Percentiles rank a stretch among this genome's conserved stretches.
These are phyloP conservation scores for Porphyra umbilicalis DNA, from an alignment of 31 red algal genomes.

Conservation along the genomic window DNA sequence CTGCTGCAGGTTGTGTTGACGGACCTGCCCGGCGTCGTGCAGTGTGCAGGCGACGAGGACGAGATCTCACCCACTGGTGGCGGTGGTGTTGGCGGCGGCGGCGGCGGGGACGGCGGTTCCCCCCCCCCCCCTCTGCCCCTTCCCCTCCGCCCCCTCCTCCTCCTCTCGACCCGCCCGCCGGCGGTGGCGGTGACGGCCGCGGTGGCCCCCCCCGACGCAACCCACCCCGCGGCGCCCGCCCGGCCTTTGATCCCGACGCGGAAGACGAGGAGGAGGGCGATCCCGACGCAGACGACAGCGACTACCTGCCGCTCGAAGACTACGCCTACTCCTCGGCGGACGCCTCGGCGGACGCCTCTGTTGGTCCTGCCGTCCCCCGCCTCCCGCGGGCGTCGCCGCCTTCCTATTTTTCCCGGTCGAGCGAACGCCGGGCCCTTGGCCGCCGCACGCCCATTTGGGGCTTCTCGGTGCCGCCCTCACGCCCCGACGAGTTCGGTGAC, in stretches of 20 bases:
- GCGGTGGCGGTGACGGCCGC: neutral
- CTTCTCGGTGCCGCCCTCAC: neutral
- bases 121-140: no score
- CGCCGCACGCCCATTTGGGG: neutral
- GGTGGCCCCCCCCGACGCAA: neutral
- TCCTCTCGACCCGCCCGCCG: no score
- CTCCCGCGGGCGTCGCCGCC: neutral
- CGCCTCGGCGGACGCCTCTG: neutral
- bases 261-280: neutral
- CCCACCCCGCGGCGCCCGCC: no score
- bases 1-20: neutral
- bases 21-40: neutral
- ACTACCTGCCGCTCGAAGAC: neutral
- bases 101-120: no score
- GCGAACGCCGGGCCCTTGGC: neutral
- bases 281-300: neutral
- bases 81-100: neutral
- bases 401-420: neutral
- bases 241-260: neutral
- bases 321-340: no score
- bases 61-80: neutral
- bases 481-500: neutral
- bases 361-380: no score
- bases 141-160: neutral
- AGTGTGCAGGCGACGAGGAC: neutral